phyloP scores from a whole-genome alignment of 441 rosid species.

The Syzygium malaccense region DNA sequence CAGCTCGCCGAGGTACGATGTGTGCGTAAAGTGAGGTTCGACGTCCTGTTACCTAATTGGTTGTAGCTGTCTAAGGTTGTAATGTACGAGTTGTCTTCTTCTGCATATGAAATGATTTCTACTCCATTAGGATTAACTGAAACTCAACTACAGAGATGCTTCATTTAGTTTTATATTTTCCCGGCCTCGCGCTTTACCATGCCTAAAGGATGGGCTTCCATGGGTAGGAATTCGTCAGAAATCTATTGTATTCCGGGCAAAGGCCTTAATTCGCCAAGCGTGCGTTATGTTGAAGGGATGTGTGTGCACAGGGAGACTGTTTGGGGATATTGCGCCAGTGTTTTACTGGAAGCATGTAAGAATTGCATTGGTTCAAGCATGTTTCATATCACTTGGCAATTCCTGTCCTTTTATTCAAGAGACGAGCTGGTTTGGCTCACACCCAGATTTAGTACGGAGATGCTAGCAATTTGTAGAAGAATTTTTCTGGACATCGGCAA shows the following conservation, averaged over 20 bases:
- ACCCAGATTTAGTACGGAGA: neutral
- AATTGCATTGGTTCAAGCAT: neutral
- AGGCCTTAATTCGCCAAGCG: neutral
- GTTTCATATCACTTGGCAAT: neutral
- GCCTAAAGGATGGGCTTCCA: neutral
- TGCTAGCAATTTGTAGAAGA: neutral
- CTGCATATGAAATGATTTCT: neutral
- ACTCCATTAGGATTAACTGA: neutral
- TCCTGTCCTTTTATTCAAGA: neutral
- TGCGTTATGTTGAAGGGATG: neutral
- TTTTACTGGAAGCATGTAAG: neutral
- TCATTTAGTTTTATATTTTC: neutral
- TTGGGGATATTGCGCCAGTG: neutral
- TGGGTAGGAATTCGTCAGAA: neutral
- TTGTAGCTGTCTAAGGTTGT: neutral
- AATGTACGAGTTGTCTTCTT: neutral
- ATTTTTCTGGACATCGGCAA: neutral
- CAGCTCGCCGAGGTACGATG: neutral
- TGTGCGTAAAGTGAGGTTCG: neutral
- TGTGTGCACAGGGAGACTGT: neutral
- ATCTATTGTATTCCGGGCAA: neutral
- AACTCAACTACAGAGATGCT: neutral
- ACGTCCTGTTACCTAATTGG: neutral
- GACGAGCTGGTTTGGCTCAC: neutral
- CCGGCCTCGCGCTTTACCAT: neutral